A percentile compares a stretch with the other conserved stretches of the same genome.
Conservation (phyloP, 2,329 filamentous ascomycete genomes). For the Ceratocystiopsis sp. region DNA sequence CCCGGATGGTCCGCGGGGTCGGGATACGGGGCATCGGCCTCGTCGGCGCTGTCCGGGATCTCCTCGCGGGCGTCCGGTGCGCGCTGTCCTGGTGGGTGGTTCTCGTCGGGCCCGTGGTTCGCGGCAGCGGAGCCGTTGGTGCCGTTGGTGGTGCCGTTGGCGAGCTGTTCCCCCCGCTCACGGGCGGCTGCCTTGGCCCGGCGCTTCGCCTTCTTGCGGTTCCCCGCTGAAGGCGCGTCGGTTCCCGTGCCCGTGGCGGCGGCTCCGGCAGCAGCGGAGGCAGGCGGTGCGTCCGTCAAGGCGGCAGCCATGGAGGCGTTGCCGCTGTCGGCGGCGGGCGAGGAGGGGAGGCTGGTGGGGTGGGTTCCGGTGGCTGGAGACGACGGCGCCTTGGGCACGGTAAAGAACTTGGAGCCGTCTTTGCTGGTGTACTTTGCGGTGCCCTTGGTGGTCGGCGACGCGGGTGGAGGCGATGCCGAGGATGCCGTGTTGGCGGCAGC, state of each 20-base stretch:
- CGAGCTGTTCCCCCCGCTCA: slow-evolving; percentile 11
- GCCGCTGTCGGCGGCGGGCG: neutral
- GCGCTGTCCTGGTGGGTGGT: no score
- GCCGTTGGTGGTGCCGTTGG: slow-evolving; percentile 9
- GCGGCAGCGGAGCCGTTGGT: slow-evolving; percentile 8
- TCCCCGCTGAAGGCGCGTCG: slow-evolving; percentile 33
- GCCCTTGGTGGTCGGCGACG: slow-evolving; percentile 32
- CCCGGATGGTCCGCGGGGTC: no score
- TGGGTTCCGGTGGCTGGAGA: neutral
- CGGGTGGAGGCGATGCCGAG: slow-evolving; percentile 7
- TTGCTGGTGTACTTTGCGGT: slow-evolving; percentile 50
- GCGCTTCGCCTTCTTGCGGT: slow-evolving; percentile 91
- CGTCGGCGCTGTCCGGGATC: no score
- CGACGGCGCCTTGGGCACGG: slow-evolving; percentile 38
- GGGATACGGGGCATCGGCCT: no score
- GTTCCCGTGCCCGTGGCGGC: no score
- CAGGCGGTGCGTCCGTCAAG: no score
- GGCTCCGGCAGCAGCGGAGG: no score
- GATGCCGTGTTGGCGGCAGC: neutral
- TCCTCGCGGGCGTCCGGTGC: no score
- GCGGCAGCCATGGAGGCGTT: neutral
- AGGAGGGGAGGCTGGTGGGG: no score
- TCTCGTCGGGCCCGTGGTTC: no score
- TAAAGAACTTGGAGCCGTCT: slow-evolving; percentile 53
- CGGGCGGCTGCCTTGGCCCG: slow-evolving; percentile 63